Conservation (phyloP, 2,329 filamentous ascomycete genomes). For the Fusarium sp. region DNA sequence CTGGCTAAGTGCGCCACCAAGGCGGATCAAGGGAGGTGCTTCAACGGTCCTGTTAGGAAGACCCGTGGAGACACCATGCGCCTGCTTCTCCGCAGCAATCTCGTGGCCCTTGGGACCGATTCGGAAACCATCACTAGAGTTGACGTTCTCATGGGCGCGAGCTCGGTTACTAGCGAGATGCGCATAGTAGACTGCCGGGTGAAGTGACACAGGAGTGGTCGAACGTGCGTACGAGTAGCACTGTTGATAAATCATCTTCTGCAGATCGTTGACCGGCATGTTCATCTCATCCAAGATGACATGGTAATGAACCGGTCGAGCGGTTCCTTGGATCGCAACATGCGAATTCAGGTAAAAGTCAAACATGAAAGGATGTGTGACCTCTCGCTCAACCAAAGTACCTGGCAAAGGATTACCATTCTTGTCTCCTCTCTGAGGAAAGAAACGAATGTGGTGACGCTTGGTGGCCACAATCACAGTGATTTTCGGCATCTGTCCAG, state of each 20-base stretch:
- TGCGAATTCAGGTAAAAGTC: slow-evolving; percentile 80
- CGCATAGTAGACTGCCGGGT: slow-evolving; percentile 94
- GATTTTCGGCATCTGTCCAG: slow-evolving; percentile 69
- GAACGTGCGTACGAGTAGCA: slow-evolving; percentile 94
- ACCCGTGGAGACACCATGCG: slow-evolving; percentile 52
- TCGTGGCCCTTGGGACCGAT: slow-evolving; percentile 59
- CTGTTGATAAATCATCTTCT: slow-evolving; percentile 93
- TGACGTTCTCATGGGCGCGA: slow-evolving; percentile 74
- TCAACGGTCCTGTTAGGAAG: slow-evolving; percentile 41
- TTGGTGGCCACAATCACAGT: slow-evolving; percentile 92
- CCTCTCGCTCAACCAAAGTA: slow-evolving; percentile 86
- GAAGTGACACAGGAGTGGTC: slow-evolving; percentile 90
- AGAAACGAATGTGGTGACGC: slow-evolving; percentile 93
- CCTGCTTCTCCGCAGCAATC: slow-evolving; percentile 53
- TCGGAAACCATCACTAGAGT: slow-evolving; percentile 58
- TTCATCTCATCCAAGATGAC: slow-evolving; percentile 85
- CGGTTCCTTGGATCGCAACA: slow-evolving; percentile 89
- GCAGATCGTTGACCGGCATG: slow-evolving; percentile 75
- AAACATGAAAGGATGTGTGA: slow-evolving; percentile 91
- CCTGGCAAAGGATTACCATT: slow-evolving; percentile 89
- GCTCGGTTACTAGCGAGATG: slow-evolving; percentile 88
- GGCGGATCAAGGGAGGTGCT: slow-evolving; percentile 47
- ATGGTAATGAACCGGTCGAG: slow-evolving; percentile 91
- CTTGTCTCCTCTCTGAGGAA: slow-evolving; percentile 77
- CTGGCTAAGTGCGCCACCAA: slow-evolving; percentile 46